Evolutionary conservation across 2,329 filamentous ascomycete genomes (phyloP).

Genomic region (Monosporascus cannonballus): DNA sequence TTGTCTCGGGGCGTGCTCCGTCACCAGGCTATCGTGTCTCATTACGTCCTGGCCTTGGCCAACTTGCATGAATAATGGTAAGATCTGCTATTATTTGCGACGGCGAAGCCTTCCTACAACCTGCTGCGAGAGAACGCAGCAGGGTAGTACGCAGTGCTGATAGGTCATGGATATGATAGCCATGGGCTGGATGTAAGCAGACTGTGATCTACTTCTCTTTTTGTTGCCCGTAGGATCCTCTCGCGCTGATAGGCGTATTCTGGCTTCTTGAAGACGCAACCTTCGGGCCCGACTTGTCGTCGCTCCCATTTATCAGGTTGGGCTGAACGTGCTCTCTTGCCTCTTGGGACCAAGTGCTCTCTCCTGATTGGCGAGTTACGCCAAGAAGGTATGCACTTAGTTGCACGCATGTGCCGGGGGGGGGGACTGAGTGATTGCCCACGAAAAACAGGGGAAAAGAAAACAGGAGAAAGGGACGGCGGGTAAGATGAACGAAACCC

Average conservation of each 20-base stretch:
- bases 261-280: background rate
- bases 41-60: background rate
- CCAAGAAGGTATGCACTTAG: background rate
- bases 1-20: background rate
- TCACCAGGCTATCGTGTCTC: background rate
- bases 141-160: background rate
- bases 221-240: background rate
- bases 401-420: background rate
- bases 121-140: background rate
- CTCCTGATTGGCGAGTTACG: background rate
- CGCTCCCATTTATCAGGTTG: background rate
- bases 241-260: background rate
- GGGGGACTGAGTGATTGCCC: too few species aligned
- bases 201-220: background rate
- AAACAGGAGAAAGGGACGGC: too few species aligned
- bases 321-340: background rate
- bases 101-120: background rate
- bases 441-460: too few species aligned
- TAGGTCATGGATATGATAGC: background rate
- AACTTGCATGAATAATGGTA: background rate
- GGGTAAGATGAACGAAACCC: too few species aligned
- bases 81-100: background rate
- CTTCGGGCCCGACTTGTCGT: too few species aligned
- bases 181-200: background rate
- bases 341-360: background rate